phyloP scores from a whole-genome alignment of 306 rosid genomes.

The Abrus pulchellus region DNA sequence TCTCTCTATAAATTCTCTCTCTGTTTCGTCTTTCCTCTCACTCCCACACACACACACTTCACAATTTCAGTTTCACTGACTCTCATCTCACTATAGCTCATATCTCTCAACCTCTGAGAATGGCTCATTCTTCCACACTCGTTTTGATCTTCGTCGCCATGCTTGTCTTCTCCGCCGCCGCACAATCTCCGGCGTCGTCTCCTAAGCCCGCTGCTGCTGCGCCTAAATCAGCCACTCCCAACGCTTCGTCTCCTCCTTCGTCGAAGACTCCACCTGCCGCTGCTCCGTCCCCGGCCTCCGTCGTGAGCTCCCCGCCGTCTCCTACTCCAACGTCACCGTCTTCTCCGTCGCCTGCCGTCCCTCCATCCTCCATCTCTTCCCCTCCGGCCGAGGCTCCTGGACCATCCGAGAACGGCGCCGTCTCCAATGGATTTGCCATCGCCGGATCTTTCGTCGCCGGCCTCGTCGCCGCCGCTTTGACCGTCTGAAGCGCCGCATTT shows the following conservation, averaged over 20 bases:
- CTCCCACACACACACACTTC: background rate
- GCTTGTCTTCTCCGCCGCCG: constrained; percentile 35
- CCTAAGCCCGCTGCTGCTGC: constrained; percentile 5
- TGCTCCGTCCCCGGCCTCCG: constrained; percentile 29
- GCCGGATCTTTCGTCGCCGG: constrained; percentile 48
- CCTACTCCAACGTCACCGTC: background rate
- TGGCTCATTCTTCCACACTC: constrained; percentile 33
- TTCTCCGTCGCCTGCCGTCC: constrained; percentile 22
- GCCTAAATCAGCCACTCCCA: background rate
- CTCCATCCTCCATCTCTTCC: constrained; percentile 46
- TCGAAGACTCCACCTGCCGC: background rate
- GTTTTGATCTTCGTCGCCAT: constrained; percentile 33
- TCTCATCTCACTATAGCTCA: background rate
- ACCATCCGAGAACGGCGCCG: constrained; percentile 43
- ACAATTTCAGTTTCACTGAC: background rate
- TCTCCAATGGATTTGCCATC: constrained; percentile 22
- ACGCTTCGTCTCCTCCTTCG: background rate
- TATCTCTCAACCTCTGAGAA: background rate
- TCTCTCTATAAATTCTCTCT: constrained; percentile 36
- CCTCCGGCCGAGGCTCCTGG: constrained; percentile 52
- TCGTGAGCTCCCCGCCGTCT: constrained; percentile 40
- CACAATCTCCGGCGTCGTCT: constrained; percentile 49
- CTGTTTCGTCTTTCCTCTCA: background rate
- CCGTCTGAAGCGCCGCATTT: constrained; percentile 44
- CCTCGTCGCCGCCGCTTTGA: constrained; percentile 46